Conservation (phyloP, 1,284 basidiomycete genomes). For the Thelephora terrestris region DNA sequence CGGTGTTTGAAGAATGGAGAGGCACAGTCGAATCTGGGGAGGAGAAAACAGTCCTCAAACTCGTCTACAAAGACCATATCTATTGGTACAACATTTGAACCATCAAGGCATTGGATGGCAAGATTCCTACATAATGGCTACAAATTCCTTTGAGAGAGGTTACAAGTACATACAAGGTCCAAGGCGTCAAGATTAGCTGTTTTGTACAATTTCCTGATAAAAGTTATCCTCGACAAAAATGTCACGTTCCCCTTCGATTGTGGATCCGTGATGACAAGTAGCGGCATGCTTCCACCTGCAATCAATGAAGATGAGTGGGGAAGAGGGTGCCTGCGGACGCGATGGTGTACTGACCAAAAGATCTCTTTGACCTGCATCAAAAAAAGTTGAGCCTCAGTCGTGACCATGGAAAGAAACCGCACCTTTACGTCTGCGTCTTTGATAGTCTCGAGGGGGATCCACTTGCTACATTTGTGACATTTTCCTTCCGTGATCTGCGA, state of each 20-base stretch:
- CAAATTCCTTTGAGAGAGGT: too few species aligned
- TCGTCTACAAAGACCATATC: too few species aligned
- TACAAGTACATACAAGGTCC: too few species aligned
- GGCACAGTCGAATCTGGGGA: too few species aligned
- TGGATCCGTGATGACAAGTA: slow-evolving; percentile 51
- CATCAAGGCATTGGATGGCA: too few species aligned
- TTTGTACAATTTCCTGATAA: slow-evolving; percentile 1
- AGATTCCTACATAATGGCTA: too few species aligned
- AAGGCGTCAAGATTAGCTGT: too few species aligned
- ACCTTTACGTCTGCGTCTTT: slow-evolving; percentile 66
- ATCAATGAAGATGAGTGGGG: background rate
- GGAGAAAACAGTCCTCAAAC: too few species aligned
- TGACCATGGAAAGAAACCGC: slow-evolving; percentile 6
- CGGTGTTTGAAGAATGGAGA: too few species aligned
- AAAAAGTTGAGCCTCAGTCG: background rate
- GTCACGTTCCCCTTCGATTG: slow-evolving; percentile 43
- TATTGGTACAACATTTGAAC: too few species aligned
- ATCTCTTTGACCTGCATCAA: slow-evolving; percentile 53
- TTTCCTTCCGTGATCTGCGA: slow-evolving; percentile 50
- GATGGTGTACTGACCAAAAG: slow-evolving; percentile 42
- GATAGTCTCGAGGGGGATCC: slow-evolving; percentile 60
- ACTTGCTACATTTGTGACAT: slow-evolving; percentile 66
- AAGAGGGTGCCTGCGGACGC: background rate
- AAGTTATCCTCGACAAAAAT: slow-evolving; percentile 36
- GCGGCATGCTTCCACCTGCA: slow-evolving; percentile 78